These are phyloP conservation scores for Coemansia erecta DNA, from an alignment of 192 early-diverging fungal species.

Conservation along the genomic window DNA sequence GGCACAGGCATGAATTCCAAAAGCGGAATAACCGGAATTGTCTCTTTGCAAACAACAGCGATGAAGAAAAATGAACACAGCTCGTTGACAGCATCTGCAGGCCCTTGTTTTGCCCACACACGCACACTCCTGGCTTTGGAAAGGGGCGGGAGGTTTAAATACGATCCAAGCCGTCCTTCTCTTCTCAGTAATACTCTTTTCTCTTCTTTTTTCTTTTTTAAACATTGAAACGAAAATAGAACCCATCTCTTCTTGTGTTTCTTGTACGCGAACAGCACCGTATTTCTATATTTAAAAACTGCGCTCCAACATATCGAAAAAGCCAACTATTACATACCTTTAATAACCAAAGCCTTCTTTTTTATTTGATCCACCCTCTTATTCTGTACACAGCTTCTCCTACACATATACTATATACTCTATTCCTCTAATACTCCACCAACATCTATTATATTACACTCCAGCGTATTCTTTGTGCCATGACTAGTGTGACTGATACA, in stretches of 20 bases:
- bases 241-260: background rate
- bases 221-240: background rate
- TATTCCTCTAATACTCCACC: too few relatives aligned
- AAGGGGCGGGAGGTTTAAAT: background rate
- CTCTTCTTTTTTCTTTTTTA: background rate
- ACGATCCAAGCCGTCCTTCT: background rate
- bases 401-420: too few relatives aligned
- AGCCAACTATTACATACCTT: too few relatives aligned
- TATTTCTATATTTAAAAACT: background rate
- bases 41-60: too few relatives aligned
- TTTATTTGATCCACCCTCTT: constrained; percentile 3
- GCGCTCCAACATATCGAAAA: too few relatives aligned
- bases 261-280: constrained; percentile 2
- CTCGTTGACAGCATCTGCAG: too few relatives aligned
- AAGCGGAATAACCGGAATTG: too few relatives aligned
- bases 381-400: background rate
- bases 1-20: too few relatives aligned
- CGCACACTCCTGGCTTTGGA: background rate
- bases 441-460: too few relatives aligned
- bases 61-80: too few relatives aligned
- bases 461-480: background rate
- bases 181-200: background rate
- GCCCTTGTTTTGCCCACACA: too few relatives aligned
- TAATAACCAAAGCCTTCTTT: background rate
- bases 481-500: constrained; percentile 13